Percentiles rank a stretch among this genome's conserved stretches.
Evolutionary conservation across 345 rosid genomes (phyloP).

Genomic region (Camelina hispida): DNA sequence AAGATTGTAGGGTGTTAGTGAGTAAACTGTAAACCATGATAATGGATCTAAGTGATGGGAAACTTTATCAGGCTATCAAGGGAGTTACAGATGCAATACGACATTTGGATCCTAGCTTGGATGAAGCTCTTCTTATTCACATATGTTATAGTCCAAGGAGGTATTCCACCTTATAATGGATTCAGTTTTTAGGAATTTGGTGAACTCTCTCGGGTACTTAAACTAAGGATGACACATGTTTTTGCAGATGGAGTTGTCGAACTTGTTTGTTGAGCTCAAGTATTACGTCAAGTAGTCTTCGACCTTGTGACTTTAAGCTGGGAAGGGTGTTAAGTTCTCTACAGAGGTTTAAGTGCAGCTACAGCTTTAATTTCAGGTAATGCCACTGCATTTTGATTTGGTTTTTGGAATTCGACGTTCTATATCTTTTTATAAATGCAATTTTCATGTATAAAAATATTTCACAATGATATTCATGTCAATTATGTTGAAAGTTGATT

Average conservation of each 20-base stretch:
- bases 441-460: background rate
- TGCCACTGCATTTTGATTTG: slow-evolving; percentile 9
- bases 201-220: background rate
- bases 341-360: slow-evolving; percentile 73
- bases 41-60: slow-evolving; percentile 4
- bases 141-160: slow-evolving; percentile 90
- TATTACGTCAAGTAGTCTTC: slow-evolving; percentile 68
- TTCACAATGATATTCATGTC: background rate
- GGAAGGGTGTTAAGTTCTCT: slow-evolving; percentile 78
- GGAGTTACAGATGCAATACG: slow-evolving; percentile 74
- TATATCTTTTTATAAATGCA: background rate
- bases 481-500: background rate
- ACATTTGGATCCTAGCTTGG: slow-evolving; percentile 50
- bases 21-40: slow-evolving; percentile 18
- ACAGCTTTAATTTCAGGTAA: slow-evolving; percentile 80
- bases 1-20: background rate
- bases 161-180: slow-evolving; percentile 40
- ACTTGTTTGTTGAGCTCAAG: slow-evolving; percentile 63
- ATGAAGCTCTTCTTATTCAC: slow-evolving; percentile 77
- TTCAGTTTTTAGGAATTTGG: background rate
- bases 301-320: slow-evolving; percentile 91
- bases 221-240: slow-evolving; percentile 16
- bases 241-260: slow-evolving; percentile 83
- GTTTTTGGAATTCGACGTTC: background rate
- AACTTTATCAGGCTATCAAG: slow-evolving; percentile 59